Evolutionary conservation across 2,329 filamentous ascomycete species (phyloP), one percentile per base, ranked within the genome.

Genomic region (Cercospora sp.): DNA sequence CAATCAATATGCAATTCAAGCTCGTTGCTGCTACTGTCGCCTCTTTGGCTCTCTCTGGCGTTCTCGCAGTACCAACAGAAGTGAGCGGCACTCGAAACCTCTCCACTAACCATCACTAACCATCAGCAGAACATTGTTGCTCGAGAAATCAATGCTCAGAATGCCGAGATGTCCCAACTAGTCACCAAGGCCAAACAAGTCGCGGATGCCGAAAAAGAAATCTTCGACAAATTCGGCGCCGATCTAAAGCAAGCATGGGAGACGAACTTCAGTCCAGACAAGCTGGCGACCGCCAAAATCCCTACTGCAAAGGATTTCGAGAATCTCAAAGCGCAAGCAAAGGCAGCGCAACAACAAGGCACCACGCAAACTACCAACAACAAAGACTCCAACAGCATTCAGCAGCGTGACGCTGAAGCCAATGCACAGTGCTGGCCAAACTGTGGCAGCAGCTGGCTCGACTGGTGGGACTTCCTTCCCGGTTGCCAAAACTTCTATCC

Each of bases 1-100:
- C 48, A 36, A 30, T 36, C 48, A 66, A 20, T 1, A 63, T 66
- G 64, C 64, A 66, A n/a, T 58, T 66, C 45, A 66, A 66, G 59
- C 59, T 55, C 59, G 33, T 66, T 31, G 55, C 48, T 39, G 64
- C 59, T 57, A 36, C 64, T 9, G 28, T 66, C 28, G 59, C 64
- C 26, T 53, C 64, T 30, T 28, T 42, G 36, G 64, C 64, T 18
- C 18, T 63, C 48, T 63, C 64, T 26, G 64, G 64, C 45, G 59
- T 55, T 26, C 33, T 66, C 16, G 64, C 64, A 42, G 59, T 36
- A 45, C 62, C 62, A 31, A 33, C 26, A 33, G 16, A 23, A 20
- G 61, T 55, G 12, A 63, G 45, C 4, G 18, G n/a, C 36, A 9
- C 33, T 8, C 23, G 12, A 8, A 3, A 2, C 62, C 6, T n/a